Evolutionary conservation across 2,329 filamentous ascomycete genomes (phyloP), one percentile per base, ranked within the genome.

Genomic region (Capronia epimyces): DNA sequence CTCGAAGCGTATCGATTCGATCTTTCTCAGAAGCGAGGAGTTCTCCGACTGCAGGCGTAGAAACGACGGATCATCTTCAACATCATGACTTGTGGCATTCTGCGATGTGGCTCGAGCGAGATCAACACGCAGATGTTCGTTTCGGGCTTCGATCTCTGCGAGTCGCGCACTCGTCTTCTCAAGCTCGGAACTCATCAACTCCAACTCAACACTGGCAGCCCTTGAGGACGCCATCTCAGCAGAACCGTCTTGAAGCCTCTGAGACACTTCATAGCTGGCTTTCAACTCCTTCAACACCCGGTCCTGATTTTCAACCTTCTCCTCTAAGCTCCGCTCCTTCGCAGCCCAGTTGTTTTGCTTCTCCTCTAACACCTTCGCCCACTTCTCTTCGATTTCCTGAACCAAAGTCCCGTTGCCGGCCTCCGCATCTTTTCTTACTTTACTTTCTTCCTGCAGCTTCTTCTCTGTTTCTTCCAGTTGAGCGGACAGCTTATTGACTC

Each of bases 341-440:
- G 91, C 84, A 47, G 86, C 83, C 93, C 93, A 98, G 65, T 98
- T 98, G 67, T 91, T 89, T 63, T 88, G 86, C 71, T 95, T 96
- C 75, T 98, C 93, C 50, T 87, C 83, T 44, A 98, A 68, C 3
- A 96, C 90, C 20, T 88, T 89, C 10, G 81, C 80, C 91, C 93
- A 98, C 2, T 89, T 93, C 12, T 81, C 74, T 69, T 97, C 89
- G 1, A 97, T 84, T 58, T 95, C 90, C 69, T 90, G 94, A 52
- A 94, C 86, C 65, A 84, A 88, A 51, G 70, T 73, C 62, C 95
- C 89, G 22, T 93, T 77, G 12, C 77, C 83, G 27, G 84, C 83
- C 63, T 97, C 89, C 8, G 94, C 72, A 54, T 84, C 79, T 66
- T 84, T 86, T 50, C 89, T 79, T 18, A 83, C 78, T 6, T 77